These are phyloP conservation scores for Hansfordia pulvinata DNA, from an alignment of 2,329 filamentous ascomycete species.

Conservation along the genomic window DNA sequence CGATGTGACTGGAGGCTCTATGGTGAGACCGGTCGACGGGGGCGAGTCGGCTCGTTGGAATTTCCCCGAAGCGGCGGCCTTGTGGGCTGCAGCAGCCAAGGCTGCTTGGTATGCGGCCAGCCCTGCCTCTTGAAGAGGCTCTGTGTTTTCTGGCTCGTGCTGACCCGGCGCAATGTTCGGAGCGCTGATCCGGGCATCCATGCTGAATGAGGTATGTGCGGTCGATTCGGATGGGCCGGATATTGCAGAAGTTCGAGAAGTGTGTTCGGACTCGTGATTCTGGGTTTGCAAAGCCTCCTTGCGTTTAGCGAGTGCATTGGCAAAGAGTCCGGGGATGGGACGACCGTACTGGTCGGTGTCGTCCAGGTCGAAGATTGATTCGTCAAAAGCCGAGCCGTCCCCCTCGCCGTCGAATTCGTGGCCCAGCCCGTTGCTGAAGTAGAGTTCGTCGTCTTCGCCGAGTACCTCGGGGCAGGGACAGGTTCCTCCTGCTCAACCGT, in stretches of 20 bases:
- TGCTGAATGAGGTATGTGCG: constrained; percentile 35
- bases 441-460: constrained; percentile 47
- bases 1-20: constrained; percentile 20
- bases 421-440: constrained; percentile 53
- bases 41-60: constrained; percentile 50
- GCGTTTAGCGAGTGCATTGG: constrained; percentile 33
- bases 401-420: constrained; percentile 36
- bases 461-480: too few species aligned
- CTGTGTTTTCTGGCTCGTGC: constrained; percentile 5
- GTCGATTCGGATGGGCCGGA: constrained; percentile 33
- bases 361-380: constrained; percentile 59
- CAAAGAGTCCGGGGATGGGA: constrained; percentile 44
- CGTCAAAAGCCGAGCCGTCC: constrained; percentile 50
- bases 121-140: constrained; percentile 6
- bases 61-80: constrained; percentile 62
- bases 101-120: constrained; percentile 68
- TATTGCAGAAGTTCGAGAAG: constrained; percentile 27
- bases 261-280: constrained; percentile 32
- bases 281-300: constrained; percentile 18
- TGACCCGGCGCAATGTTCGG: constrained; percentile 3
- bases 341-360: constrained; percentile 50
- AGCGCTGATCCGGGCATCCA: constrained; percentile 13
- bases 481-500: too few species aligned
- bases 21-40: constrained; percentile 18
- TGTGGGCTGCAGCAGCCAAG: constrained; percentile 66